Conservation (phyloP, 371 early-diverging fungal species). For the Nosema bombycis region DNA sequence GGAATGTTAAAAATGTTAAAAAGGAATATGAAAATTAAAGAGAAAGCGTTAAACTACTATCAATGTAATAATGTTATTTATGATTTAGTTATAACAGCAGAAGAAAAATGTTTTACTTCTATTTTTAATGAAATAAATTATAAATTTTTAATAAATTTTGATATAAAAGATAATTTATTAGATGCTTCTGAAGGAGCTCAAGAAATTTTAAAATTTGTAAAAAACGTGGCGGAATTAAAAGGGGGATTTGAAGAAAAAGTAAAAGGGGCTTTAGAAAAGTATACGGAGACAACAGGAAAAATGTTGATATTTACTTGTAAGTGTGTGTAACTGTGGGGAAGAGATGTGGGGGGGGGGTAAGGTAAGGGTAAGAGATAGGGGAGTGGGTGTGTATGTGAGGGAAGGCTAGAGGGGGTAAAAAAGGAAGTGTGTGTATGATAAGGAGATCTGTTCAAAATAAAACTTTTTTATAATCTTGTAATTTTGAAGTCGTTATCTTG, state of each 20-base stretch:
- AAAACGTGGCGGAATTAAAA: slow-evolving; percentile 49
- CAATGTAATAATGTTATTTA: slow-evolving; percentile 69
- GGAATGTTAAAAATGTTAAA: slow-evolving; percentile 81
- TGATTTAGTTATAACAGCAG: slow-evolving; percentile 87
- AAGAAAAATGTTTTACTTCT: slow-evolving; percentile 84
- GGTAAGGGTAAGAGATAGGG: no score
- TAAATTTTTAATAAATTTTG: slow-evolving; percentile 84
- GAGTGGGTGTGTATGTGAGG: no score
- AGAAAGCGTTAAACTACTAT: slow-evolving; percentile 78
- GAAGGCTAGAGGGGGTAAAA: no score
- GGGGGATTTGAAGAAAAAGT: slow-evolving; percentile 4
- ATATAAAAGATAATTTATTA: slow-evolving; percentile 81
- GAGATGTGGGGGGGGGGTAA: no score
- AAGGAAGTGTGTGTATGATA: no score
- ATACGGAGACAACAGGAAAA: slow-evolving; percentile 5
- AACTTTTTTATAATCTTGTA: no score
- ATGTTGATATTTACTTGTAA: slow-evolving; percentile 27
- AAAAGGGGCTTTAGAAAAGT: slow-evolving; percentile 3
- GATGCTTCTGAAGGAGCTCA: slow-evolving; percentile 77
- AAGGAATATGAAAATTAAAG: slow-evolving; percentile 78
- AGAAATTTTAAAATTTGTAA: slow-evolving; percentile 72
- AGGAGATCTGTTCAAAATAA: no score
- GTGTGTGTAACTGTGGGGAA: slow-evolving; percentile 2
- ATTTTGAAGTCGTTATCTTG: no score
- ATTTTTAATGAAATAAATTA: slow-evolving; percentile 66